Conservation (phyloP, 345 rosid species). For the Litchi chinensis region DNA sequence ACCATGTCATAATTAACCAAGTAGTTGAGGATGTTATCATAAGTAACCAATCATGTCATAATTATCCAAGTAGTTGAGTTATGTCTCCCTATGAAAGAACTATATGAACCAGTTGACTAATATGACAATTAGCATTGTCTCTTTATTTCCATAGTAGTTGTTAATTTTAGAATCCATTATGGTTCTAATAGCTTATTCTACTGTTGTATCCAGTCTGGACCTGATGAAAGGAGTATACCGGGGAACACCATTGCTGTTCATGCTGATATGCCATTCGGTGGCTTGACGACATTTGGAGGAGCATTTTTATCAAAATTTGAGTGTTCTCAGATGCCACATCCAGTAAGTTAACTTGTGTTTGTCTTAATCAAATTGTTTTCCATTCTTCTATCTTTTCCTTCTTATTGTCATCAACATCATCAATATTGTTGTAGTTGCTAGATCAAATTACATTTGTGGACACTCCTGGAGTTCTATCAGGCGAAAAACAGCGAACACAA, state of each 20-base stretch:
- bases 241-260: slow-evolving; percentile 93
- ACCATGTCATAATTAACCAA: too few species aligned
- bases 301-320: slow-evolving; percentile 85
- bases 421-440: slow-evolving; percentile 54
- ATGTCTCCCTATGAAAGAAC: background rate
- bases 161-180: background rate
- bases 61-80: background rate
- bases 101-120: background rate
- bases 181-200: slow-evolving; percentile 7
- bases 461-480: slow-evolving; percentile 95
- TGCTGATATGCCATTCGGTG: slow-evolving; percentile 86
- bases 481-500: slow-evolving; percentile 93
- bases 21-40: too few species aligned
- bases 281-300: slow-evolving; percentile 85
- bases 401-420: slow-evolving; percentile 7
- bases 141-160: too few species aligned
- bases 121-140: too few species aligned
- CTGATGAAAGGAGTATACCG: slow-evolving; percentile 79
- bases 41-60: too few species aligned
- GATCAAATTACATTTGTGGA: slow-evolving; percentile 92
- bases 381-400: background rate
- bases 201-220: slow-evolving; percentile 58
- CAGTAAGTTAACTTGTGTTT: slow-evolving; percentile 44
- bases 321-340: slow-evolving; percentile 96
- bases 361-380: background rate